Base-by-base conservation (phyloP, 2,329 filamentous ascomycete species). In the Podosphaera aphanis region DNA sequence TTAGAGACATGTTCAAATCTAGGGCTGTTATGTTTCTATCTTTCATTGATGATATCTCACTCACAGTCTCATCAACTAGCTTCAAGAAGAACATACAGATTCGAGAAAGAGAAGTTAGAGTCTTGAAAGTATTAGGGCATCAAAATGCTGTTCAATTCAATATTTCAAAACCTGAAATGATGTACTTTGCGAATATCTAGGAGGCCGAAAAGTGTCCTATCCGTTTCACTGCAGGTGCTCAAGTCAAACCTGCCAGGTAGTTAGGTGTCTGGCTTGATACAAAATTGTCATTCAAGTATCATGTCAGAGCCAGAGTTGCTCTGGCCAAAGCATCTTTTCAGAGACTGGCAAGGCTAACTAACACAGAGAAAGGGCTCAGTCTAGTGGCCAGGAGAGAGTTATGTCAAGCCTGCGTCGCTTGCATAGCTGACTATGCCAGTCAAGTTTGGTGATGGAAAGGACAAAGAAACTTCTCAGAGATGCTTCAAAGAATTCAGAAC, bases 1-100 rank as follows among this genome's bases (percentile, higher is more conserved):
- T 44, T 7, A 21, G 29, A 23, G 29, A 21, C 4, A 20, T 42
- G 2, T 42, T 29, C 6, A 13, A 15, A 10, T 42, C 40, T 5
- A 25, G n/a, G 7, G 2, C 40, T 5, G 16, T 42, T 8, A 29
- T 5, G 21, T 27, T 42, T 5, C 20, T 42, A 3, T 42, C 21
- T 5, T 42, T 29, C 16, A 29, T 42, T 10, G 40, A 42, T 42
- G 20, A 42, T 42, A 42, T 42, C 8, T n/a, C 20, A n/a, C 13
- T 27, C 2, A 27, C 23, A 29, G 6, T 23, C 7, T n/a, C 40
- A 13, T 42, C 21, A 42, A 42, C n/a, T 13, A 44, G 43, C 18
- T 15, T 35, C 18, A n/a, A n/a, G 8, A 44, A 44, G 16, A 44
- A 44, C 13, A 36, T 36, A 8, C 18, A 44, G 36, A 44, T 44